phyloP scores from a whole-genome alignment of 2,329 filamentous ascomycete species.

The Mycocentrospora acerina region DNA sequence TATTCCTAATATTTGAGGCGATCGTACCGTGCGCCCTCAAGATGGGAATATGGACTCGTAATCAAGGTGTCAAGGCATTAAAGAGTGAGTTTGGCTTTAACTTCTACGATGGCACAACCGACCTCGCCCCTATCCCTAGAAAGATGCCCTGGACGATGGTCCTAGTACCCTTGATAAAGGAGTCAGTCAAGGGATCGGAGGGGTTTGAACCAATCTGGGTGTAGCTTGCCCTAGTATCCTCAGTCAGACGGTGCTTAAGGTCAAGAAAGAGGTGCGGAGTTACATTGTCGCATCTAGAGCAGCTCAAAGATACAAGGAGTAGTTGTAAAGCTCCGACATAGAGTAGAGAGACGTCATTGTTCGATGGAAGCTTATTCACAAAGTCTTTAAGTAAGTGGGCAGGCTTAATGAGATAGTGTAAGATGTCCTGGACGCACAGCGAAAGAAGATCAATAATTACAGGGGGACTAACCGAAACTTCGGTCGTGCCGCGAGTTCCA shows the following conservation, averaged over 20 bases:
- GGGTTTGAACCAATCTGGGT: conserved; percentile 24
- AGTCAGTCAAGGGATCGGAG: conserved; percentile 26
- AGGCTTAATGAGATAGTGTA: conserved; percentile 18
- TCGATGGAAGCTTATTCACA: conserved; percentile 15
- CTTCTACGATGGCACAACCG: conserved; percentile 25
- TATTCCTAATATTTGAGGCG: conserved; percentile 24
- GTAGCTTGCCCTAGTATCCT: conserved; percentile 18
- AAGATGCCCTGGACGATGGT: conserved; percentile 22
- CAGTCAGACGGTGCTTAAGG: conserved; percentile 17
- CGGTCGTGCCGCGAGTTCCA: conserved; percentile 29
- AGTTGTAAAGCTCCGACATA: conserved; percentile 14
- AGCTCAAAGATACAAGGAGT: conserved; percentile 23
- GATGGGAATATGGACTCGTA: conserved; percentile 20
- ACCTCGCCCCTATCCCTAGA: conserved; percentile 20
- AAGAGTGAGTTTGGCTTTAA: conserved; percentile 26
- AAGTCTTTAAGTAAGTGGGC: conserved; percentile 10
- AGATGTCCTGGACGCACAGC: conserved; percentile 29
- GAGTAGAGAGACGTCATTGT: conserved; percentile 16
- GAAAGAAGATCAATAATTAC: conserved; percentile 24
- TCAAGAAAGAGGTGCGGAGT: conserved; percentile 18
- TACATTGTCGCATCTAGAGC: conserved; percentile 15
- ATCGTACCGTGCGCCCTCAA: conserved; percentile 20
- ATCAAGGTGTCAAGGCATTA: conserved; percentile 18
- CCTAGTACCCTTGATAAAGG: conserved; percentile 25
- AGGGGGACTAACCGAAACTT: conserved; percentile 34